Evolutionary conservation across 305 asterid species (phyloP), one percentile per base, ranked within the genome.

Genomic region (Fraxinus ornus): DNA sequence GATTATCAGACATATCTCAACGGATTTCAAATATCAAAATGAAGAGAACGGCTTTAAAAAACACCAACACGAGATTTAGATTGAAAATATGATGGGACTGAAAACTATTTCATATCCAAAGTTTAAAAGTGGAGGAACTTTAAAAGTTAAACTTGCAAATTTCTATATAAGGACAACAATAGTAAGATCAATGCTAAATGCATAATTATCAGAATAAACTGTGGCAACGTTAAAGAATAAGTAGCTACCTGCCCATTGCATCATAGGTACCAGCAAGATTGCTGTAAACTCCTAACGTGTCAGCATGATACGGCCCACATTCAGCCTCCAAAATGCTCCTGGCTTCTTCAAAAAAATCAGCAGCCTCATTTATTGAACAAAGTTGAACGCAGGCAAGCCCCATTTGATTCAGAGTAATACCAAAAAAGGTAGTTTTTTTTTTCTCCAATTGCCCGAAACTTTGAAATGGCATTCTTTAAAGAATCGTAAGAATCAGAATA

Each of bases 221-320:
- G 19, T 30, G 22, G 24, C 44, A 72, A 28, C 41, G 24, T 60
- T 78, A 35, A 62, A 36, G 73, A 7, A 49, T 4, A n/a, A 30
- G 3, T 6, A 76, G 4, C 35, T 88, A 94, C 98, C 98, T 93
- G 84, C 98, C 97, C 97, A 93, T 90, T 79, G 98, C 98, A 88
- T 94, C 98, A 84, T 94, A 94, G 30, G 94, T 91, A 7, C 96
- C 98, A 3, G 98, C 97, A 78, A 94, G 97, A 90, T 94, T 94
- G 90, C 98, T 93, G 79, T 94, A 94, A 75, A 94, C 94, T 26
- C 96, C 97, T 75, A 94, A 74, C 0, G 97, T 94, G 81, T 93
- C 98, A 52, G 94, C 94, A 70, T 94, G 97, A 77, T 85, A 91
- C 0, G 95, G 94, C 55, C 98, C 98, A 19, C 92, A 91, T 87